A percentile compares a stretch with the other conserved stretches of the same genome.
These are phyloP conservation scores for Niveomyces coronatus DNA, from an alignment of 2,329 filamentous ascomycete genomes.

Conservation along the genomic window DNA sequence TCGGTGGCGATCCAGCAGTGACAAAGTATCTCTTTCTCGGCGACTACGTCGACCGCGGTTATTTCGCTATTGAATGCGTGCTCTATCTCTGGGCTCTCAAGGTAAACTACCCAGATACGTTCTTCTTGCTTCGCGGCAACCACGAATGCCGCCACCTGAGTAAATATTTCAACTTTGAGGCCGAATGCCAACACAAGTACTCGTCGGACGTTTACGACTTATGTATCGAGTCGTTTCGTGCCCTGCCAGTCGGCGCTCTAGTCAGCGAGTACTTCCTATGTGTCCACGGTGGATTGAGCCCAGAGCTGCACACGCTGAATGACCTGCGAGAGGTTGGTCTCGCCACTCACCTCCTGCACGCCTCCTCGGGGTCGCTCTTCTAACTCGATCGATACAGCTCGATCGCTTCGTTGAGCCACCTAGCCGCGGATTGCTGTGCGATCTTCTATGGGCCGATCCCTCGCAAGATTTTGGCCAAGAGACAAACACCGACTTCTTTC, in stretches of 20 bases:
- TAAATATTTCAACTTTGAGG: constrained; percentile 99
- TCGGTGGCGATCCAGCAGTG: constrained; percentile 91
- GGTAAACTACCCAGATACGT: constrained; percentile 96
- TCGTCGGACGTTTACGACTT: constrained; percentile 92
- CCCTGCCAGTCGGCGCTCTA: constrained; percentile 81
- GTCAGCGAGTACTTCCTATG: constrained; percentile 99
- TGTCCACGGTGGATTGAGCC: constrained; percentile 92
- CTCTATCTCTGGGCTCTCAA: constrained; percentile 96
- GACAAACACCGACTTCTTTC: constrained; percentile 93
- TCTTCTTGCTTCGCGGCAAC: constrained; percentile 95
- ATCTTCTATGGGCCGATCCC: constrained; percentile 97
- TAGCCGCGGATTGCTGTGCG: constrained; percentile 96
- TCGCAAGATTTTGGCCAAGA: constrained; percentile 98
- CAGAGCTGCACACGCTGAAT: constrained; percentile 90
- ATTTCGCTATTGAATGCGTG: constrained; percentile 99
- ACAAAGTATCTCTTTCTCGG: constrained; percentile 95
- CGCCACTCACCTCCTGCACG: background rate
- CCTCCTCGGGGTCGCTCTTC: too few species aligned
- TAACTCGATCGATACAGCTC: too few species aligned
- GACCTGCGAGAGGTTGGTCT: constrained; percentile 71
- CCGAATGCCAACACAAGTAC: constrained; percentile 99
- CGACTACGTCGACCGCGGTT: constrained; percentile 95
- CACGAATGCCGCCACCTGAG: constrained; percentile 98
- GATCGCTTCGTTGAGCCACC: constrained; percentile 96
- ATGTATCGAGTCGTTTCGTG: constrained; percentile 97